A percentile compares a stretch with the other conserved stretches of the same genome.
These are phyloP conservation scores for Sedum album DNA, from an alignment of 164 flowering plant genomes.

Conservation along the genomic window DNA sequence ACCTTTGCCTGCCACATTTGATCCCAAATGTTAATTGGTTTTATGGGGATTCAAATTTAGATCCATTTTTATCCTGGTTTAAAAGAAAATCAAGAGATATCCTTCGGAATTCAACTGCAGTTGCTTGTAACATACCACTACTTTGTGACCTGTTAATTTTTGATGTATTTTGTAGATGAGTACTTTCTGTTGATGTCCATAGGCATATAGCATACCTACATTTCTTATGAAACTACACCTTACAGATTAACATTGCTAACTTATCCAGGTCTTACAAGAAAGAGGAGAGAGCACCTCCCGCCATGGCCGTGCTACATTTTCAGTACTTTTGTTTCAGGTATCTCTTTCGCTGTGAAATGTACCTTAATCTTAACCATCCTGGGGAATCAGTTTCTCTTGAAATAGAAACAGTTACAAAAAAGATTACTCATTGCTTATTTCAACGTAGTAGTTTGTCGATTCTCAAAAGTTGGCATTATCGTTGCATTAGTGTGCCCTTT, in stretches of 20 bases:
- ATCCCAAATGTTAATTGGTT: neutral
- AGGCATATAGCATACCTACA: neutral
- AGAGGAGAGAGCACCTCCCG: too few species aligned
- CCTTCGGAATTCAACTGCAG: neutral
- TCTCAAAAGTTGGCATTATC: neutral
- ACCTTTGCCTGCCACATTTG: neutral
- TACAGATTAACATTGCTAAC: neutral
- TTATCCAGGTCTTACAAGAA: too few species aligned
- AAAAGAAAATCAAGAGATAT: neutral
- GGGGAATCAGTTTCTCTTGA: neutral
- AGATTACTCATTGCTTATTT: neutral
- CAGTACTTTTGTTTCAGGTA: too few species aligned
- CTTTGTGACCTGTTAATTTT: neutral
- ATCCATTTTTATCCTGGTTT: neutral
- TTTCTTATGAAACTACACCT: neutral
- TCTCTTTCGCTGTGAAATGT: neutral
- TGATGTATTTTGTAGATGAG: neutral
- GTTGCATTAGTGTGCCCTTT: neutral
- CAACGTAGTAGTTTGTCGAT: neutral
- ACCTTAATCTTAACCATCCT: neutral
- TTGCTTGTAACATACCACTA: neutral
- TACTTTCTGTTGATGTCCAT: neutral
- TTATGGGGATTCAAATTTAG: neutral
- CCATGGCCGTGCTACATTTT: too few species aligned
- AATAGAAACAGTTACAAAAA: neutral